These are phyloP conservation scores for Eucalyptus guilfoylei DNA, from an alignment of 345 rosid species.

Conservation along the genomic window DNA sequence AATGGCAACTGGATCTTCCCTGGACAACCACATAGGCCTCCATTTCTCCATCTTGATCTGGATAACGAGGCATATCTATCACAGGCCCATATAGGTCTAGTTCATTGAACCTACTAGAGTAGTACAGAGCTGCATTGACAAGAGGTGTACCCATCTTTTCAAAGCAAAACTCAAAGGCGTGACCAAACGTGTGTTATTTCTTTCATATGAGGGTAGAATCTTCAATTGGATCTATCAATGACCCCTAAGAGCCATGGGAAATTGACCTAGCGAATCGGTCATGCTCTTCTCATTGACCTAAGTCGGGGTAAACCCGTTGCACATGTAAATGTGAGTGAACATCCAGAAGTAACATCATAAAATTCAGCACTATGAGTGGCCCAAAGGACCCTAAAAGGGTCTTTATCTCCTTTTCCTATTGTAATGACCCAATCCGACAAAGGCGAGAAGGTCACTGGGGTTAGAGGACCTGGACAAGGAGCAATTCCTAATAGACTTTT, in stretches of 20 bases:
- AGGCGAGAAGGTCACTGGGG: not conserved
- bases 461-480: fast-evolving
- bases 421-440: not conserved
- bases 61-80: not conserved
- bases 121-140: not conserved
- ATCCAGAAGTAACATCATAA: not conserved
- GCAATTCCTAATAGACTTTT: not conserved
- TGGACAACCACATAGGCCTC: not conserved
- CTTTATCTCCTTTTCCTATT: not conserved
- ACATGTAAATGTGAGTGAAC: not conserved
- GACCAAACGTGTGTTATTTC: not conserved
- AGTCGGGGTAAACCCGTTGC: not conserved
- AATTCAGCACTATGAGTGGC: not conserved
- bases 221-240: not conserved
- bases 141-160: not conserved
- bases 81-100: not conserved
- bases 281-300: not conserved
- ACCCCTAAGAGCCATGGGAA: not conserved
- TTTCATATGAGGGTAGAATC: not conserved
- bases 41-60: not conserved
- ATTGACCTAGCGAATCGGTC: not conserved
- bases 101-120: not conserved
- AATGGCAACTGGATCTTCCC: not conserved
- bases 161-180: not conserved
- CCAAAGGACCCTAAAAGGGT: not conserved